Evolutionary conservation across 768 basidiomycete species (phyloP).

Genomic region (Lactarius pseudohatsudake): DNA sequence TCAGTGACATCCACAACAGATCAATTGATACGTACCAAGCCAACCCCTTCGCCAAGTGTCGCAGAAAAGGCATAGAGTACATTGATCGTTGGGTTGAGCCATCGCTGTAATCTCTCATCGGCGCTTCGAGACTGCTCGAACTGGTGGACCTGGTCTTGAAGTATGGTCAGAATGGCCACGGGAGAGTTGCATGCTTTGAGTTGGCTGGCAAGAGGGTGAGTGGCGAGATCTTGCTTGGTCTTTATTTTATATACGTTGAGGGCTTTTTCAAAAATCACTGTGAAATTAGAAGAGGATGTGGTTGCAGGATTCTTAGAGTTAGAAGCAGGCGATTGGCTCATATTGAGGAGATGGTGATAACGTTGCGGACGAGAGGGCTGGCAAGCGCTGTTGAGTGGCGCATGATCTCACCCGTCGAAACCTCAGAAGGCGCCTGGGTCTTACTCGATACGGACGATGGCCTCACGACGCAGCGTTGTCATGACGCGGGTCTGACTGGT

Average conservation of each 20-base stretch:
- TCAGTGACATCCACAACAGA: background rate
- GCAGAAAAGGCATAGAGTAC: background rate
- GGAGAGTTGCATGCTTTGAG: background rate
- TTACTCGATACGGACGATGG: too few species aligned
- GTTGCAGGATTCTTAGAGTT: background rate
- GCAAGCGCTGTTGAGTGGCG: too few species aligned
- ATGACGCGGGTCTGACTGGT: too few species aligned
- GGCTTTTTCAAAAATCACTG: background rate
- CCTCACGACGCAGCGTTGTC: too few species aligned
- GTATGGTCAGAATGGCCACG: background rate
- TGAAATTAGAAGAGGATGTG: background rate
- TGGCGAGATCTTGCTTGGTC: background rate
- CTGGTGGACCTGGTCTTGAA: background rate
- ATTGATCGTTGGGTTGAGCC: background rate
- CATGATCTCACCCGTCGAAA: too few species aligned
- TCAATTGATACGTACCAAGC: background rate
- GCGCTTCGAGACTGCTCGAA: background rate
- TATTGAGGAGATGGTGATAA: background rate
- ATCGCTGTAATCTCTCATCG: background rate
- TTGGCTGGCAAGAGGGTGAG: background rate
- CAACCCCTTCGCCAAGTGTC: background rate
- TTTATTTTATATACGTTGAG: background rate
- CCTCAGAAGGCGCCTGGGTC: too few species aligned
- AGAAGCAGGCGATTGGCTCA: background rate
- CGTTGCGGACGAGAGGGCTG: background rate